Evolutionary conservation across 2,329 filamentous ascomycete species (phyloP).

Genomic region (Diaporthe destruens): DNA sequence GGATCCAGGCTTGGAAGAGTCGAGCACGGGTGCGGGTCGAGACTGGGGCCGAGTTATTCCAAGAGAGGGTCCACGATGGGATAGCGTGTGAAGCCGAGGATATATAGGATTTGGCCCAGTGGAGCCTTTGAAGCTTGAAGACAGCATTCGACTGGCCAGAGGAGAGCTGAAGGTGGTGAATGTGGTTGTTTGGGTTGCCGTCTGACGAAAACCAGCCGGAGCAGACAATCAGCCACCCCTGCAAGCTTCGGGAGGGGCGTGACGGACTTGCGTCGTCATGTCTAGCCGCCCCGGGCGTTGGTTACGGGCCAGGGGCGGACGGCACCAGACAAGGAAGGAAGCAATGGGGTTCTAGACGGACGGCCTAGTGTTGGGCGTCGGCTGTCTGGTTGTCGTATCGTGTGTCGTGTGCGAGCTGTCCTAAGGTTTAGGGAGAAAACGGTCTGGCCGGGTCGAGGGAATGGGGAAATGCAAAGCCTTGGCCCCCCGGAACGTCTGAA

Average conservation of each 20-base stretch:
- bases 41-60: constrained; percentile 45
- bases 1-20: constrained; percentile 34
- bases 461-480: constrained; percentile 10
- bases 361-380: constrained; percentile 3
- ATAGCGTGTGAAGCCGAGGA: constrained; percentile 52
- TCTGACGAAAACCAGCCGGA: constrained; percentile 42
- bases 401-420: constrained; percentile 19
- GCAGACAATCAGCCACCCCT: constrained; percentile 36
- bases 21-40: constrained; percentile 25
- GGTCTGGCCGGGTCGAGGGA: constrained; percentile 32
- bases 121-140: constrained; percentile 48
- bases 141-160: constrained; percentile 46
- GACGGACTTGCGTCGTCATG: constrained; percentile 38
- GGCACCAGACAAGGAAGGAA: constrained; percentile 18
- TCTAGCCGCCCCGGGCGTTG: constrained; percentile 16
- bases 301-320: background rate
- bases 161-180: constrained; percentile 15
- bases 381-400: background rate
- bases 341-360: background rate
- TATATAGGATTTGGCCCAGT: constrained; percentile 51
- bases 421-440: constrained; percentile 8
- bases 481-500: background rate
- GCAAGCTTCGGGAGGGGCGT: constrained; percentile 38
- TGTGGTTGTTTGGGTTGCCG: constrained; percentile 26
- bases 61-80: constrained; percentile 43